Evolutionary conservation across 1,139 yeast genomes (phyloP).

Genomic region (Scheffersomyces parashehatae): DNA sequence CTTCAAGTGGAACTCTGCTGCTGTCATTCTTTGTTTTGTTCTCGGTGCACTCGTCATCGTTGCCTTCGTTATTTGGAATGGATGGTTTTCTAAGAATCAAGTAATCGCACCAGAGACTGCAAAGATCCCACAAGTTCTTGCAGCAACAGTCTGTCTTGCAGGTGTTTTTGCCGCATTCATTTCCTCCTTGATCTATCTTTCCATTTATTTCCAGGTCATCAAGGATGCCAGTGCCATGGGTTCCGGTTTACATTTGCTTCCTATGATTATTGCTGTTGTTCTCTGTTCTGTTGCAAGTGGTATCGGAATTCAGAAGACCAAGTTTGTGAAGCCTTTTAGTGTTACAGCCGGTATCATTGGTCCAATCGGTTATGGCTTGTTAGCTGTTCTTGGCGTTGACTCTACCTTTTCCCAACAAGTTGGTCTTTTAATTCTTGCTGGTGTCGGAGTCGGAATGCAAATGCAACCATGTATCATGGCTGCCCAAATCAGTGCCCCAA

Average conservation of each 20-base stretch:
- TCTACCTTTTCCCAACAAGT: conserved; percentile 28
- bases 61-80: conserved; percentile 49
- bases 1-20: conserved; percentile 53
- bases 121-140: conserved; percentile 17
- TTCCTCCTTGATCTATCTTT: conserved; percentile 9
- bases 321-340: conserved; percentile 31
- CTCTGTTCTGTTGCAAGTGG: conserved; percentile 31
- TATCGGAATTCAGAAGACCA: conserved; percentile 27
- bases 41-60: conserved; percentile 49
- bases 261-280: conserved; percentile 37
- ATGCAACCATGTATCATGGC: conserved; percentile 31
- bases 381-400: conserved; percentile 31
- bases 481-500: conserved; percentile 38
- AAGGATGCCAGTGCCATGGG: conserved; percentile 32
- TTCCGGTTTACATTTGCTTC: conserved; percentile 42
- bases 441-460: conserved; percentile 30
- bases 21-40: conserved; percentile 54
- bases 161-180: conserved; percentile 11
- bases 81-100: conserved; percentile 44
- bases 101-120: conserved; percentile 46
- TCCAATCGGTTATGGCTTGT: conserved; percentile 37
- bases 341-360: conserved; percentile 26
- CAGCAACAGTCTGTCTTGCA: conserved; percentile 5
- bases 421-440: conserved; percentile 35
- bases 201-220: conserved; percentile 41